phyloP scores from a whole-genome alignment of 495 filamentous ascomycete species.

The Tuber indicum region DNA sequence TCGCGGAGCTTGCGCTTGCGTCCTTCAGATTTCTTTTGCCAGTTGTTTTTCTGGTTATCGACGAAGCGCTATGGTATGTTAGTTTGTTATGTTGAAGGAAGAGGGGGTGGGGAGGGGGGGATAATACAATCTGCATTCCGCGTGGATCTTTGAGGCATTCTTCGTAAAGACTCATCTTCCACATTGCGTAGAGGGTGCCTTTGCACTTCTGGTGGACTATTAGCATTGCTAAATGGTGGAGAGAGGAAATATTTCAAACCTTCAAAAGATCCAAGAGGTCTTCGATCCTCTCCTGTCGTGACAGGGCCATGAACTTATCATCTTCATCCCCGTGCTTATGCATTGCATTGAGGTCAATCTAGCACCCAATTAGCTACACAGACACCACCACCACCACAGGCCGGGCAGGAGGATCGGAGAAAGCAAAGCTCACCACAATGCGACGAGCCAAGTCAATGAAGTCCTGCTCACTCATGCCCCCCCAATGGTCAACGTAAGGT shows the following conservation, averaged over 20 bases:
- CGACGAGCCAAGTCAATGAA: slow-evolving; percentile 17
- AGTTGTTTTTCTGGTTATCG: slow-evolving; percentile 40
- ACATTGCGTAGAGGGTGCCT: slow-evolving; percentile 37
- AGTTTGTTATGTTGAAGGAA: background rate
- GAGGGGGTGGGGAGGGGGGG: background rate
- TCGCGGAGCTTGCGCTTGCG: slow-evolving; percentile 23
- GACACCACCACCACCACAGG: background rate
- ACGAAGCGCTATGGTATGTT: slow-evolving; percentile 31
- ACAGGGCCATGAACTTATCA: background rate
- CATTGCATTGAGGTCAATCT: background rate
- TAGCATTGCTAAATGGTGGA: background rate
- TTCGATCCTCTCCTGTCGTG: background rate
- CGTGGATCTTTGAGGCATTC: slow-evolving; percentile 34
- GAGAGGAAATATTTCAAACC: background rate
- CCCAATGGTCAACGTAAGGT: slow-evolving; percentile 31
- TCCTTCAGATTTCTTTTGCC: slow-evolving; percentile 37
- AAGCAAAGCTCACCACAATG: background rate
- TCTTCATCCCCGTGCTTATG: background rate
- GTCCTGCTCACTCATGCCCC: slow-evolving; percentile 13
- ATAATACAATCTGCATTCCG: slow-evolving; percentile 32
- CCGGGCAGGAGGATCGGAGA: background rate
- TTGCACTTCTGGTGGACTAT: slow-evolving; percentile 24
- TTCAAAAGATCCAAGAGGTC: background rate
- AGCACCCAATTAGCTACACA: background rate
- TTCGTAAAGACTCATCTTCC: slow-evolving; percentile 35